phyloP scores from a whole-genome alignment of 2,329 filamentous ascomycete genomes.

The Aspergillus glaucus region DNA sequence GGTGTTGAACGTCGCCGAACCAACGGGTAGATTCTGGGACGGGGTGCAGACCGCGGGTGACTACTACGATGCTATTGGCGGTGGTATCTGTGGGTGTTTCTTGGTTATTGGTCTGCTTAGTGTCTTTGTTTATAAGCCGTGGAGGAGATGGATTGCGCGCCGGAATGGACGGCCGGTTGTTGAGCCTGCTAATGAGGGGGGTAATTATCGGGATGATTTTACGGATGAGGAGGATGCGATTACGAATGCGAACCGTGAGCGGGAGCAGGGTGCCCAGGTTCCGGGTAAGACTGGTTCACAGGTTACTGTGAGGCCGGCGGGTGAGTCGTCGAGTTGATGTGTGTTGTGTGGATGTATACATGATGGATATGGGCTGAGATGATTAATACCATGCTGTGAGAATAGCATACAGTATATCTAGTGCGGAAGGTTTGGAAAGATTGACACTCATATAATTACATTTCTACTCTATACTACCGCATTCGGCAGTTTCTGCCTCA shows the following conservation, averaged over 20 bases:
- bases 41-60: conserved; percentile 71
- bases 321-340: conserved; percentile 1
- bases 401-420: background rate
- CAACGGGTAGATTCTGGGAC: conserved; percentile 79
- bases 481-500: no score
- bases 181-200: conserved; percentile 13
- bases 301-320: conserved; percentile 12
- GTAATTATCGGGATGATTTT: conserved; percentile 16
- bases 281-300: conserved; percentile 8
- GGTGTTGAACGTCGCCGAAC: conserved; percentile 67
- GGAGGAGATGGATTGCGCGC: conserved; percentile 58
- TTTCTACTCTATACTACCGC: no score
- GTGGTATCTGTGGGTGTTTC: conserved; percentile 78
- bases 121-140: conserved; percentile 70
- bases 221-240: background rate
- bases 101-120: conserved; percentile 68
- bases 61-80: conserved; percentile 79
- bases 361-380: no score
- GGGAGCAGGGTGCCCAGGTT: background rate
- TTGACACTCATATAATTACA: no score
- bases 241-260: background rate
- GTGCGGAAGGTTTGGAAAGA: background rate
- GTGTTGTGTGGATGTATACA: background rate
- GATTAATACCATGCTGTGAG: background rate
- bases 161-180: conserved; percentile 13